Evolutionary conservation across 2,329 filamentous ascomycete genomes (phyloP).

Genomic region (Aspergillus calidoustus): DNA sequence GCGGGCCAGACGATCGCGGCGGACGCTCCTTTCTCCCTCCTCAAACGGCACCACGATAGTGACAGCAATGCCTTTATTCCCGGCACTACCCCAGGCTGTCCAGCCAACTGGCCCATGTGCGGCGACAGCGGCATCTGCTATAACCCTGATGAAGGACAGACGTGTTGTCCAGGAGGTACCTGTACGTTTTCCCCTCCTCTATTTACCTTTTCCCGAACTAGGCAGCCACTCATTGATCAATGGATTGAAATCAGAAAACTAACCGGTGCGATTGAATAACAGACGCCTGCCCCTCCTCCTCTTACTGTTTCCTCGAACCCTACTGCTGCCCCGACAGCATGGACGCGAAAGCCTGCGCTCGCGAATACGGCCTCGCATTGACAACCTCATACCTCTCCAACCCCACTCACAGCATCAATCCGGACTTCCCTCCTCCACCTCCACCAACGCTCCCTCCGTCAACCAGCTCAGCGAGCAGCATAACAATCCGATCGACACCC

Average conservation of each 20-base stretch:
- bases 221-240: neutral
- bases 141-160: constrained; percentile 17
- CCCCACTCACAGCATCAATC: neutral
- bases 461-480: constrained; percentile 11
- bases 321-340: constrained; percentile 13
- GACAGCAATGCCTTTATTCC: constrained; percentile 18
- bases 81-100: constrained; percentile 17
- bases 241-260: neutral
- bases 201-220: neutral
- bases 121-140: constrained; percentile 23
- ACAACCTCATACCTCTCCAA: neutral
- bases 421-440: neutral
- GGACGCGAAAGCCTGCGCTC: constrained; percentile 8
- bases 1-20: constrained; percentile 16
- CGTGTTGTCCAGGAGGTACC: constrained; percentile 21
- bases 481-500: constrained; percentile 14
- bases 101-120: constrained; percentile 19
- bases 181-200: constrained; percentile 10
- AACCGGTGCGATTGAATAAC: neutral
- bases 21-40: neutral
- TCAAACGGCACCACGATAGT: constrained; percentile 14
- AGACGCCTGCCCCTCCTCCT: constrained; percentile 17
- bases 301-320: constrained; percentile 10
- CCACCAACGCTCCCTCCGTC: neutral
- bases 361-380: constrained; percentile 5